These are phyloP conservation scores for Nyssa sinensis DNA, from an alignment of 148 eudicot genomes.

Conservation along the genomic window DNA sequence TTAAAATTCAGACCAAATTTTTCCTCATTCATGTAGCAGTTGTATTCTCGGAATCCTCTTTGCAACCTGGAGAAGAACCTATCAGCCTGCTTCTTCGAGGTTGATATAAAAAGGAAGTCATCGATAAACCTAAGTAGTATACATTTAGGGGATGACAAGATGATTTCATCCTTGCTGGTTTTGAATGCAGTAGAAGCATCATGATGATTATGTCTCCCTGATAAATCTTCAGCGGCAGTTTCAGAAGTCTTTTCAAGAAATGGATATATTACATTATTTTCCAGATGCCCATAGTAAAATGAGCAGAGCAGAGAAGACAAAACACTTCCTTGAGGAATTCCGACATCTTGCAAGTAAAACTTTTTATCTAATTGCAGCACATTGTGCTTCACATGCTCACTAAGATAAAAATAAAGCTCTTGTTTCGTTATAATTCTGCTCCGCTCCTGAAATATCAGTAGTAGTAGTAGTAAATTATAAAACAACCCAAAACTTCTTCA, in stretches of 20 bases:
- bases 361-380: conserved; percentile 46
- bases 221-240: conserved; percentile 17
- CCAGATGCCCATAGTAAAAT: conserved; percentile 80
- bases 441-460: conserved; percentile 47
- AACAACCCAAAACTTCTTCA: conserved; percentile 7
- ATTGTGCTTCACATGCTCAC: conserved; percentile 71
- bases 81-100: conserved; percentile 67
- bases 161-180: conserved; percentile 12
- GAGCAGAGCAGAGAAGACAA: conserved; percentile 81
- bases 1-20: conserved; percentile 75
- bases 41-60: conserved; percentile 73
- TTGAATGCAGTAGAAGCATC: conserved; percentile 10
- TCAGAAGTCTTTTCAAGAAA: conserved; percentile 38
- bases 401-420: conserved; percentile 38
- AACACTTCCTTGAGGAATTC: conserved; percentile 94
- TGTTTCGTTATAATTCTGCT: conserved; percentile 46
- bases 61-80: conserved; percentile 54
- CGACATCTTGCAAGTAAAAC: conserved; percentile 73
- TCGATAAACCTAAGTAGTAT: conserved; percentile 76
- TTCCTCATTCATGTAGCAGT: conserved; percentile 75
- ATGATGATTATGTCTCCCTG: conserved; percentile 8
- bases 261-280: conserved; percentile 55
- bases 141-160: conserved; percentile 26
- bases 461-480: conserved; percentile 9
- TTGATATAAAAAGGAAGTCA: conserved; percentile 79